Evolutionary conservation across 1,284 basidiomycete species (phyloP).

Genomic region (Puccinia brachypodii): DNA sequence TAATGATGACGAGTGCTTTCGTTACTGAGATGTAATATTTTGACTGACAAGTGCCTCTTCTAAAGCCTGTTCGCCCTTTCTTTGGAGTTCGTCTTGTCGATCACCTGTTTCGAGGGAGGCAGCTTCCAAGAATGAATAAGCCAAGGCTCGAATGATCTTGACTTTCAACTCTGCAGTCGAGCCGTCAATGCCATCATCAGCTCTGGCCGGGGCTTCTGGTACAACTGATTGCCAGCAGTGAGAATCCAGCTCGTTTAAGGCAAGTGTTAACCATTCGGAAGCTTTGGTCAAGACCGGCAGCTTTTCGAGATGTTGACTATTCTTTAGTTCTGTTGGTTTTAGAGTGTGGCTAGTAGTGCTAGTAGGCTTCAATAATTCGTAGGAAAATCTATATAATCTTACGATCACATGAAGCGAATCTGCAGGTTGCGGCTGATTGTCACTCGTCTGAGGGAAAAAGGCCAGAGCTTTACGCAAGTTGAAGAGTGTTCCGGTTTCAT

Average conservation of each 20-base stretch:
- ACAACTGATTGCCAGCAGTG: neutral
- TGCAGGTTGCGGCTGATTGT: slow-evolving; percentile 10
- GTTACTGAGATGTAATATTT: neutral
- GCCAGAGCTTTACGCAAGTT: slow-evolving; percentile 38
- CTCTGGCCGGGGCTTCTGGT: neutral
- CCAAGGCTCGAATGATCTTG: slow-evolving; percentile 43
- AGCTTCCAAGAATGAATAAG: slow-evolving; percentile 34
- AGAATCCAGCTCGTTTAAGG: slow-evolving; percentile 38
- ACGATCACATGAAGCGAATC: slow-evolving; percentile 29
- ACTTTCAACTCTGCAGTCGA: slow-evolving; percentile 29
- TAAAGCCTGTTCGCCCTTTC: slow-evolving; percentile 45
- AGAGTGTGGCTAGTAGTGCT: neutral
- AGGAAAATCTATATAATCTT: slow-evolving; percentile 30
- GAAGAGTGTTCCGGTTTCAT: slow-evolving; percentile 37
- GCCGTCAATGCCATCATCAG: neutral
- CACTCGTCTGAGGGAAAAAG: neutral
- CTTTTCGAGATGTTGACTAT: neutral
- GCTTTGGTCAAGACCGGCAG: slow-evolving; percentile 26
- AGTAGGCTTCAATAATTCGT: slow-evolving; percentile 6
- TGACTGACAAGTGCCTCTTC: slow-evolving; percentile 43
- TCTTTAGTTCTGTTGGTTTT: neutral
- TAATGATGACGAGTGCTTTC: neutral
- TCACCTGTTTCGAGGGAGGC: slow-evolving; percentile 8
- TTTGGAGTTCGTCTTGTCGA: slow-evolving; percentile 18
- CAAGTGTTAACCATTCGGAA: slow-evolving; percentile 37